phyloP scores from a whole-genome alignment of 768 basidiomycete genomes.

The Leucosporidium creatinivorum region DNA sequence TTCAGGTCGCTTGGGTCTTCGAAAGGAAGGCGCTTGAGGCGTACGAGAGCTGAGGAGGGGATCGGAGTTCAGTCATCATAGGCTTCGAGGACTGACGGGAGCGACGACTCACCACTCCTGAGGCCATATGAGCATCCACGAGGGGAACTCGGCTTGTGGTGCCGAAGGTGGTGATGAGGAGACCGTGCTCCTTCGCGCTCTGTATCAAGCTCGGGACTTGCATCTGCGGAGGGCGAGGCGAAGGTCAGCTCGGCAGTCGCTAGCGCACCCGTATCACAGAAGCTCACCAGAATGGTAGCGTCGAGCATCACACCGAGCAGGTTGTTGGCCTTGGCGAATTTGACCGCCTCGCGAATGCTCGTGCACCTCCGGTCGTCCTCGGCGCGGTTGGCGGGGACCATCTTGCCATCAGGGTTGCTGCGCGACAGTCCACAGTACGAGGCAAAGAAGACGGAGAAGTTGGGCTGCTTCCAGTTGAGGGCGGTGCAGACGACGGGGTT shows the following conservation, averaged over 20 bases:
- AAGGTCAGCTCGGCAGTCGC: neutral
- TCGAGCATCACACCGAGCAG: conserved; percentile 85
- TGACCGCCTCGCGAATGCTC: conserved; percentile 82
- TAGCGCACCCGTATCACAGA: conserved; percentile 7
- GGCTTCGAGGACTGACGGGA: too few relatives aligned
- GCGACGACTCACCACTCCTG: conserved; percentile 28
- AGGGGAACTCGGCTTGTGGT: conserved; percentile 13
- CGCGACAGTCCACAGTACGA: conserved; percentile 68
- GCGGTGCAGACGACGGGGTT: conserved; percentile 81
- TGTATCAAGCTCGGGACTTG: conserved; percentile 84
- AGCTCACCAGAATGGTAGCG: conserved; percentile 70
- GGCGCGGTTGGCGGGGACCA: conserved; percentile 39
- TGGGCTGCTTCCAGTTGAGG: conserved; percentile 98
- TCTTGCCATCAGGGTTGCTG: conserved; percentile 30
- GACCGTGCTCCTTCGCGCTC: conserved; percentile 77
- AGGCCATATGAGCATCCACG: conserved; percentile 46
- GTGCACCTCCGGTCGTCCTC: conserved; percentile 48
- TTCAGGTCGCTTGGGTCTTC: neutral
- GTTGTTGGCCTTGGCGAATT: conserved; percentile 88
- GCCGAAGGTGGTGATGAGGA: conserved; percentile 78
- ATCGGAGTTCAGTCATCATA: neutral
- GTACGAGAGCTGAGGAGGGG: conserved; percentile 1
- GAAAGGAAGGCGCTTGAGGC: conserved; percentile 6
- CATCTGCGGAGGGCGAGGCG: conserved; percentile 48
- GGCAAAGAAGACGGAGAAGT: conserved; percentile 94